Evolutionary conservation across 1,284 basidiomycete genomes (phyloP).

Genomic region (Fomitopsis palustris): DNA sequence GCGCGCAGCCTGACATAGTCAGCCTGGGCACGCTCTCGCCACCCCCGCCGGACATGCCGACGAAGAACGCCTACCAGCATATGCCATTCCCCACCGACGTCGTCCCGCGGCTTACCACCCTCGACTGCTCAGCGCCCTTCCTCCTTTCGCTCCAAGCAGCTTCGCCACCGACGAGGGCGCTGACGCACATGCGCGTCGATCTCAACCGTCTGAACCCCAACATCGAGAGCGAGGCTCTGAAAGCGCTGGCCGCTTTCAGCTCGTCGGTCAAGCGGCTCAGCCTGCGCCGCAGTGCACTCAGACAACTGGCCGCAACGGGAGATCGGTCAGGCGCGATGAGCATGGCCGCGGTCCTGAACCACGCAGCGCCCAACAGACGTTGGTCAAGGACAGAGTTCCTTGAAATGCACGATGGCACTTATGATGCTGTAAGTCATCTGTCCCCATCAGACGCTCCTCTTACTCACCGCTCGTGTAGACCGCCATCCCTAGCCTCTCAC

Average conservation of each 20-base stretch:
- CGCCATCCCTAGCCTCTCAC: conserved; percentile 4
- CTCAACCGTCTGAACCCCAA: conserved; percentile 4
- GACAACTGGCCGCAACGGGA: background rate
- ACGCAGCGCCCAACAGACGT: conserved; percentile 2
- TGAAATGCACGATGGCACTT: conserved; percentile 10
- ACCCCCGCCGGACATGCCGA: background rate
- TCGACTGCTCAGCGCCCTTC: conserved; percentile 11
- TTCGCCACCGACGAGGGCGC: conserved; percentile 7
- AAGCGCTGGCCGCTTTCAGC: conserved; percentile 7
- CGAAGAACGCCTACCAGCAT: background rate
- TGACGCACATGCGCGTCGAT: conserved; percentile 9
- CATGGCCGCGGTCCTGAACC: conserved; percentile 6
- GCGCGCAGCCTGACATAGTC: conserved; percentile 2
- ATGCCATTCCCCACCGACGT: conserved; percentile 7
- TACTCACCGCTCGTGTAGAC: background rate
- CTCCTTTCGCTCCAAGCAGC: conserved; percentile 8
- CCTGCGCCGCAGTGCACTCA: conserved; percentile 4
- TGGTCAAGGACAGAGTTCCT: conserved; percentile 10
- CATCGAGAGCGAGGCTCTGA: conserved; percentile 8
- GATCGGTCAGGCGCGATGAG: background rate
- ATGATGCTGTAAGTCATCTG: conserved; percentile 10
- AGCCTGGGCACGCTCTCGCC: conserved; percentile 5
- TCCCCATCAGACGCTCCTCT: background rate
- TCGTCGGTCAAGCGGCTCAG: conserved; percentile 6
- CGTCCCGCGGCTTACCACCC: conserved; percentile 3